Base-by-base conservation (phyloP, 352 stramenopile species). In the Phytophthora syringae region DNA sequence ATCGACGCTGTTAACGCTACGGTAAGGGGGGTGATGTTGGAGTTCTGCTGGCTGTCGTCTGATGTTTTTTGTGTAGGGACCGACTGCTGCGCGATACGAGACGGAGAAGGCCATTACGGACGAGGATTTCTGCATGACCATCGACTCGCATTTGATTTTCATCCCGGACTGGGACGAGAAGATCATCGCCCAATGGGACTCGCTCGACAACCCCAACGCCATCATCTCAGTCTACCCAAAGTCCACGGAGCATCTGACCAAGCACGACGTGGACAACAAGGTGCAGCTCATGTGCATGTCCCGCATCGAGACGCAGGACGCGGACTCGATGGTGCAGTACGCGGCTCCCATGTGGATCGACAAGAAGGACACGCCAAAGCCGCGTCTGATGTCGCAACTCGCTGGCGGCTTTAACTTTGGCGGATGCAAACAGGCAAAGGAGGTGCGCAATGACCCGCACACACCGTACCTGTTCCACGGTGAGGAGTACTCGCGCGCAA, bases 181-280 rank as follows among this genome's bases (percentile, higher is more conserved):
- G 45, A 75, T 92, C 37, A 81, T 90, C 1, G 55, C 59, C 7
- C 83, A 94, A 48, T 94, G 86, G 86, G 86, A 94, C 44, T 70
- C 72, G 9, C 52, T 89, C 5, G 62, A 84, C 28, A 94, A 92
- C 49, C 71, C 80, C 25, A 78, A 90, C 49, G 86, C 83, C 32
- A 94, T 94, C 68, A 89, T 94, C 61, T 90, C 86, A 6, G 82
- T 92, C 15, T 94, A 94, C 61, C 86, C 86, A 3, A 94, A 92
- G 74, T 86, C 82, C 32, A 90, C 79, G 1, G 79, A 90, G 39
- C 76, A 88, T 54, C 52, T 86, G 58, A 79, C 68, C n/a, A 70
- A 77, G 13, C 72, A 76, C 25, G 77, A 81, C 45, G 74, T 76
- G 27, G 77, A 90, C 37, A 63, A 83, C 60, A 84, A 82, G 55